A percentile compares a stretch with the other conserved stretches of the same genome.
Evolutionary conservation across 768 basidiomycete species (phyloP).

Genomic region (Strobilomyces echinocephalus): DNA sequence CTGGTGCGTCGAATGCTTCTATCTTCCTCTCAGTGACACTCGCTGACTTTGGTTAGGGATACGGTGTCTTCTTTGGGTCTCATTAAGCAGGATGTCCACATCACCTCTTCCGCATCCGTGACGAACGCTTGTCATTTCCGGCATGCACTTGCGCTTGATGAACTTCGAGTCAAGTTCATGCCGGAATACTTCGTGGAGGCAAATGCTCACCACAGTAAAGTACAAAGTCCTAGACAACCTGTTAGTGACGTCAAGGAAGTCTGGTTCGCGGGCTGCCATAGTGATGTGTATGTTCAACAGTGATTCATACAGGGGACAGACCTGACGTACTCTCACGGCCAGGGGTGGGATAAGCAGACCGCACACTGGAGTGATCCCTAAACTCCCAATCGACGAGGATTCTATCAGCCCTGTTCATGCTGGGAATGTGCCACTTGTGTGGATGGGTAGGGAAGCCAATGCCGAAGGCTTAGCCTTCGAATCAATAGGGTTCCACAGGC

Average conservation of each 20-base stretch:
- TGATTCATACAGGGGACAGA: not conserved
- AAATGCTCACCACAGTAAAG: not conserved
- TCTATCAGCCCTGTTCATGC: not conserved
- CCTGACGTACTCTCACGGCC: not conserved
- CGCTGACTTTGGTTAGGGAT: constrained; percentile 2
- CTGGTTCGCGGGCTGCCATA: constrained; percentile 11
- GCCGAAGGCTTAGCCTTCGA: constrained; percentile 2
- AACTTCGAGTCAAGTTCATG: constrained; percentile 11
- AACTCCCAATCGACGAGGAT: not conserved
- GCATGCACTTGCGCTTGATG: constrained; percentile 14
- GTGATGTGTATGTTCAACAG: constrained; percentile 7
- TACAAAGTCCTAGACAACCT: not conserved
- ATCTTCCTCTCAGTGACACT: not conserved
- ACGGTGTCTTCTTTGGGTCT: constrained; percentile 12
- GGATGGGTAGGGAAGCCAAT: constrained; percentile 9
- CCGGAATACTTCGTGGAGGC: constrained; percentile 12
- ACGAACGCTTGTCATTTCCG: constrained; percentile 12
- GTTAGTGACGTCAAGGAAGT: constrained; percentile 8
- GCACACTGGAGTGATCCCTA: too few species aligned
- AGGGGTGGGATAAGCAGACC: constrained; percentile 1
- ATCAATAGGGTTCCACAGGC: not conserved
- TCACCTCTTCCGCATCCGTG: constrained; percentile 5
- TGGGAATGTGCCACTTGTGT: constrained; percentile 5
- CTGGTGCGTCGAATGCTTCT: constrained; percentile 23
- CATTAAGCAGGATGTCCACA: not conserved